These are phyloP conservation scores for Trichophyton schoenleinii DNA, from an alignment of 2,329 filamentous ascomycete species.

Conservation along the genomic window DNA sequence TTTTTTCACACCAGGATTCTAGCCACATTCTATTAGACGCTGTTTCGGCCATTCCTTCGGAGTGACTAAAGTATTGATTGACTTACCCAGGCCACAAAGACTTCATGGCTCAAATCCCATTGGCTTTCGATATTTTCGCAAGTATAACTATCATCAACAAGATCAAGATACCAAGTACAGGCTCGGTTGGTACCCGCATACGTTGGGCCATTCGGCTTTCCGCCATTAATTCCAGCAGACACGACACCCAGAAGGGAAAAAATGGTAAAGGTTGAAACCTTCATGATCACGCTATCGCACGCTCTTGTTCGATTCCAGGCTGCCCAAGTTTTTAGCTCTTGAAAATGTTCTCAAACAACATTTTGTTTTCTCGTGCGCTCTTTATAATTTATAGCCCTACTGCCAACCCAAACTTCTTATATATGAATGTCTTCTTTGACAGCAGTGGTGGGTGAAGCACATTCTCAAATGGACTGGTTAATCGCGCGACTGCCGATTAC, in stretches of 20 bases:
- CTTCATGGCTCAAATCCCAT: not conserved
- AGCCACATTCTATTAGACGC: not conserved
- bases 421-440: not conserved
- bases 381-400: too few species aligned
- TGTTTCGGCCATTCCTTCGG: not conserved
- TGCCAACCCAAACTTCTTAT: too few species aligned
- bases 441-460: not conserved
- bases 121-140: not conserved
- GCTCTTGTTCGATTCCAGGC: not conserved
- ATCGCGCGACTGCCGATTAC: not conserved
- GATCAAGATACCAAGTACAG: not conserved
- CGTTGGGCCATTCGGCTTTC: not conserved
- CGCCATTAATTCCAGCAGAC: not conserved
- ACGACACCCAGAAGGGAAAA: not conserved
- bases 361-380: too few species aligned
- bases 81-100: conserved; percentile 5
- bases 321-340: not conserved
- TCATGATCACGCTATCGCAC: not conserved
- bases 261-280: not conserved
- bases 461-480: not conserved
- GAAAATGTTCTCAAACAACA: not conserved
- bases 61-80: not conserved
- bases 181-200: not conserved
- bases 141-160: not conserved
- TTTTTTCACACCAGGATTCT: conserved; percentile 1